Base-by-base conservation (phyloP, 2,329 filamentous ascomycete genomes). In the Canariomyces notabilis region DNA sequence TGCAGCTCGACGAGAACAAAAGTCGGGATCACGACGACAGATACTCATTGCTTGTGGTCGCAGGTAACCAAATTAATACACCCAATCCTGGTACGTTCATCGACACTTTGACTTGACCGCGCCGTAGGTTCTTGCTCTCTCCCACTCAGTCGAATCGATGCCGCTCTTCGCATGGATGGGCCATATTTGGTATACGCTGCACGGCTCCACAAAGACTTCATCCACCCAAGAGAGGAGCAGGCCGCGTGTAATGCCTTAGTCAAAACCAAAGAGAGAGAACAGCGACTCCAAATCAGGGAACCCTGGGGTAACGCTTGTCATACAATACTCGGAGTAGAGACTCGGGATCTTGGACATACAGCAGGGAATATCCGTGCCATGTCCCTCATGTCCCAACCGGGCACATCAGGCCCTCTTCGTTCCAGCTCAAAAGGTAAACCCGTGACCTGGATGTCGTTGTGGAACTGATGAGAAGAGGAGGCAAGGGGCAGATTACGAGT, bases 11-110 rank as follows among this genome's bases (percentile, higher is more conserved):
- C 9, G 9, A 12, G 7, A 12, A 33, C 23, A 6, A 19, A n/a
- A 22, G 11, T 34, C 22, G 37, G 42, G 9, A 34, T 14, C 44
- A 44, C 41, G 44, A 42, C 18, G 22, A 14, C 29, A 35, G 44
- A 44, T 40, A 44, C 44, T 41, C 5, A 31, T 38, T 39, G 38
- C 32, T n/a, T 19, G 5, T 16, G 26, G 37, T 41, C 18, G 34
- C 42, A 42, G 42, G 47, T 38, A 41, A 29, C 42, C n/a, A n/a
- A 49, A 31, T 18, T 16, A 29, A 37, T 44, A 37, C 46, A 15
- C 23, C 36, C 22, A n/a, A n/a, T n/a, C n/a, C n/a, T n/a, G 18
- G 37, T 11, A 26, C 26, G 16, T 11, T 32, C n/a, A n/a, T n/a
- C n/a, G n/a, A n/a, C n/a, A n/a, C n/a, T n/a, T n/a, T n/a, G n/a